Evolutionary conservation across 345 rosid species (phyloP).

Genomic region (Psidium guajava): DNA sequence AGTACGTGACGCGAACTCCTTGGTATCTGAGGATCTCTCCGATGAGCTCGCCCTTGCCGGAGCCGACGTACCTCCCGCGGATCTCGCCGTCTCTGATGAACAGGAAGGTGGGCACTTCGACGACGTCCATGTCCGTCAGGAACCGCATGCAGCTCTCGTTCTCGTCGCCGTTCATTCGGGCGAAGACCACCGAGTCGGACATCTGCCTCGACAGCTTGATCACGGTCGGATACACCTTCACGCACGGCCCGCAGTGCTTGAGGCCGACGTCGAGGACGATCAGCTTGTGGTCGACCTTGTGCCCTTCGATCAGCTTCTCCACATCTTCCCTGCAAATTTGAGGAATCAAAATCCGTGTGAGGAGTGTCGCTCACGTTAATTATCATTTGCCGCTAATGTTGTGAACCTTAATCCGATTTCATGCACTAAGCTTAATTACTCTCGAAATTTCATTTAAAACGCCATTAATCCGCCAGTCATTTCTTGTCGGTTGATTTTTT

Average conservation of each 20-base stretch:
- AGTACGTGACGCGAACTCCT: slow-evolving; percentile 76
- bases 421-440: not conserved
- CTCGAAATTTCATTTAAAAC: not conserved
- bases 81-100: slow-evolving; percentile 74
- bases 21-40: slow-evolving; percentile 89
- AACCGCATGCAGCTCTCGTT: slow-evolving; percentile 89
- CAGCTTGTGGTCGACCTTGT: slow-evolving; percentile 56
- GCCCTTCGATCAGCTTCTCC: slow-evolving; percentile 61
- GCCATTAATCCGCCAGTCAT: not conserved
- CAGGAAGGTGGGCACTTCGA: slow-evolving; percentile 83
- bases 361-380: not conserved
- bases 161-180: slow-evolving; percentile 94
- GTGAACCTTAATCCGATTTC: not conserved
- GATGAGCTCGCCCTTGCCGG: slow-evolving; percentile 90
- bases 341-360: not conserved
- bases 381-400: not conserved
- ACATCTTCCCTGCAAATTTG: slow-evolving; percentile 39
- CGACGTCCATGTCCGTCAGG: slow-evolving; percentile 71
- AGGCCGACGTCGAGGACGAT: slow-evolving; percentile 82
- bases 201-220: slow-evolving; percentile 67
- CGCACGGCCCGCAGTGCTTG: slow-evolving; percentile 91
- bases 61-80: slow-evolving; percentile 76
- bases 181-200: slow-evolving; percentile 62
- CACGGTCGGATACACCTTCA: slow-evolving; percentile 90
- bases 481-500: not conserved